Evolutionary conservation across 2,329 filamentous ascomycete genomes (phyloP), one percentile per base, ranked within the genome.

Genomic region (Nannizzia gypsea): DNA sequence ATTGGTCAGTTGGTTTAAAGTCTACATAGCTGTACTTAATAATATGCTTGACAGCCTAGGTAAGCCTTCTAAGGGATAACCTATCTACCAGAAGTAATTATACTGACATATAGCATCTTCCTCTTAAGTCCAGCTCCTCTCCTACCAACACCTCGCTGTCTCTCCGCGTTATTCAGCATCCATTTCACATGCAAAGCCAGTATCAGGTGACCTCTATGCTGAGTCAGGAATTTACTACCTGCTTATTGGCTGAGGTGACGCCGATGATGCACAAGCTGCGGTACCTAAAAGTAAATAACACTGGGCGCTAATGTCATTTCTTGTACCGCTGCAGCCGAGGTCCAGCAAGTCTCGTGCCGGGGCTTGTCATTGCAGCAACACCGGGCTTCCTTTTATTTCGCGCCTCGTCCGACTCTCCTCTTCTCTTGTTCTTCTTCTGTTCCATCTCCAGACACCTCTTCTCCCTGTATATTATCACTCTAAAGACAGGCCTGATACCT

Each of bases 401-500:
- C 50, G 55, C 46, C 26, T 40, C 26, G 11, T 28, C 26, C 48
- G 22, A 52, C 22, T 42, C 48, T 28, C 26, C 22, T 28, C 13
- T 15, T n/a, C 48, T 31, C 26, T 24, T 42, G 44, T 59, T 26
- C 38, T 52, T 24, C 57, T 36, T 40, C 24, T 24, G 17, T 63
- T 61, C 31, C 63, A 61, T 62, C 65, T 64, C 62, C 56, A 31
- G n/a, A 17, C 15, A 26, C 36, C 34, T 46, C 40, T 46, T 40
- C 24, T 58, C 9, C 24, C 38, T 44, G 56, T 42, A 40, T 44
- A 52, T 31, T 28, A 52, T 52, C 48, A 17, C 24, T 28, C 22
- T n/a, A n/a, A 52, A 24, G 17, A n/a, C 13, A 28, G 48, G 48
- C 48, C 15, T 6, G 48, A 52, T 28, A 58, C 38, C 8, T 31